Evolutionary conservation across 805 yeast species (phyloP).

Genomic region (Teunomyces cretensis): DNA sequence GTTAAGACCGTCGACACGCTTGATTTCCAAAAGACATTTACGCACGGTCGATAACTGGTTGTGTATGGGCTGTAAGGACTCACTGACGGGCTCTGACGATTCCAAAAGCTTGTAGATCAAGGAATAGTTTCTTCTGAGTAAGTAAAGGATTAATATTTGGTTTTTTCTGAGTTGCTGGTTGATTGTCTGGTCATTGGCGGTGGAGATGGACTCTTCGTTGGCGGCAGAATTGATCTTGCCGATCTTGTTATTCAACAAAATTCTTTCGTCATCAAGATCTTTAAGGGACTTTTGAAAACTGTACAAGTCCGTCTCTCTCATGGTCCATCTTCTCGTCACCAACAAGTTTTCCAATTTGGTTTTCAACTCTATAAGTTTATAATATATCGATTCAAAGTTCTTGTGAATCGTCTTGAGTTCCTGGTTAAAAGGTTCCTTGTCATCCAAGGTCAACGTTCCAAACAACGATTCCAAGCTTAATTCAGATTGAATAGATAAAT

Average conservation of each 20-base stretch:
- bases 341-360: slow-evolving; percentile 76
- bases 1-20: slow-evolving; percentile 88
- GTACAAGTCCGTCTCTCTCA: slow-evolving; percentile 93
- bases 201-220: slow-evolving; percentile 4
- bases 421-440: slow-evolving; percentile 13
- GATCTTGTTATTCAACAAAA: slow-evolving; percentile 35
- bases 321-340: slow-evolving; percentile 95
- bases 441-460: slow-evolving; percentile 16
- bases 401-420: slow-evolving; percentile 9
- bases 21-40: slow-evolving; percentile 84
- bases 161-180: slow-evolving; percentile 21
- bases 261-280: slow-evolving; percentile 70
- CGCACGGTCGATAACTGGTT: slow-evolving; percentile 92
- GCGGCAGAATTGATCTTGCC: slow-evolving; percentile 47
- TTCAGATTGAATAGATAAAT: slow-evolving; percentile 52
- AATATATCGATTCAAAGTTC: slow-evolving; percentile 54
- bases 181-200: slow-evolving; percentile 1
- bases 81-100: slow-evolving; percentile 93
- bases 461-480: slow-evolving; percentile 19
- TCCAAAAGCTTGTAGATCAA: slow-evolving; percentile 85
- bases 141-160: slow-evolving; percentile 59
- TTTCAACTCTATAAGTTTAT: slow-evolving; percentile 63
- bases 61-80: slow-evolving; percentile 88
- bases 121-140: slow-evolving; percentile 88
- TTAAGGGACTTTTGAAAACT: slow-evolving; percentile 73